phyloP scores from a whole-genome alignment of 2,329 filamentous ascomycete species.

The Phyllosticta citribraziliensis region DNA sequence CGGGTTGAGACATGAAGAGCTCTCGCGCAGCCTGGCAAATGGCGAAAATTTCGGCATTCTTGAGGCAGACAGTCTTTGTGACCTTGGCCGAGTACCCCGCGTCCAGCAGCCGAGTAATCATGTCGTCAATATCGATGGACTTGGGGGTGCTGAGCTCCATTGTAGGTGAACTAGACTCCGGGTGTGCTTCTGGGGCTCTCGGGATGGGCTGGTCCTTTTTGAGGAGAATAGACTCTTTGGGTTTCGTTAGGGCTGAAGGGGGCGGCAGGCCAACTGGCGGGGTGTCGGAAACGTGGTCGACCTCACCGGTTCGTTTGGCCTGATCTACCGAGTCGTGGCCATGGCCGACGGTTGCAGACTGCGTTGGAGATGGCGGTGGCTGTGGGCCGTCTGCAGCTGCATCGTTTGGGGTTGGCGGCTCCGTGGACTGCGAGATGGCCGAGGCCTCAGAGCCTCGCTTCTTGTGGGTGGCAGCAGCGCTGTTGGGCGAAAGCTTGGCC shows the following conservation, averaged over 20 bases:
- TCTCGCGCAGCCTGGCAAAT: constrained; percentile 87
- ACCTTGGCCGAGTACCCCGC: constrained; percentile 94
- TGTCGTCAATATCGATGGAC: constrained; percentile 89
- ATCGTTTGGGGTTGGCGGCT: constrained; percentile 33
- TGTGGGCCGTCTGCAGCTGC: constrained; percentile 25
- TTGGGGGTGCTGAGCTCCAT: constrained; percentile 88
- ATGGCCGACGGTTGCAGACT: constrained; percentile 61
- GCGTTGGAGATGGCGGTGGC: constrained; percentile 75
- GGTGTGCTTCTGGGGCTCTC: constrained; percentile 34
- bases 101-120: constrained; percentile 88
- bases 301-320: constrained; percentile 78
- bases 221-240: constrained; percentile 82
- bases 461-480: constrained; percentile 32
- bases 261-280: constrained; percentile 58
- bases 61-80: constrained; percentile 92
- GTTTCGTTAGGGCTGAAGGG: constrained; percentile 50
- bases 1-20: constrained; percentile 82
- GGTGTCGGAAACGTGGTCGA: constrained; percentile 87
- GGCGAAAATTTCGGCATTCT: constrained; percentile 93
- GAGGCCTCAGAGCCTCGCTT: constrained; percentile 28
- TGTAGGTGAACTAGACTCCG: constrained; percentile 40
- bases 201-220: constrained; percentile 64
- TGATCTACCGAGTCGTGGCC: constrained; percentile 70
- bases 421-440: constrained; percentile 13
- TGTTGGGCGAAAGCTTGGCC: constrained; percentile 57